Conservation (phyloP, 1,139 yeast species). For the Protomyces pachydermus region DNA sequence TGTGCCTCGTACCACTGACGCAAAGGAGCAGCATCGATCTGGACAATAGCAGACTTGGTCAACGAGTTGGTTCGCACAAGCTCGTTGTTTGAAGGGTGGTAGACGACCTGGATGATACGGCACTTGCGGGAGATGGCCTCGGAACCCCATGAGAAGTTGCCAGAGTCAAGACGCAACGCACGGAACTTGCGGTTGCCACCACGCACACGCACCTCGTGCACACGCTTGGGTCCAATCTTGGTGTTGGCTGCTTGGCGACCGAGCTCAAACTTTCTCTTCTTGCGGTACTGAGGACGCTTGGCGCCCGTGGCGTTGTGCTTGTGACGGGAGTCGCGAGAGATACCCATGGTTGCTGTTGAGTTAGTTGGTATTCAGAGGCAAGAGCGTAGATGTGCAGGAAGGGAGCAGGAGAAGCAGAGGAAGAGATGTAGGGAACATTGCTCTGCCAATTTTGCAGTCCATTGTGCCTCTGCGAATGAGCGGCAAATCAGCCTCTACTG, state of each 20-base stretch:
- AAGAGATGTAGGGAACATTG: too few species aligned
- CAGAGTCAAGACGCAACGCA: conserved; percentile 98
- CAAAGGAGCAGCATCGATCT: conserved; percentile 99
- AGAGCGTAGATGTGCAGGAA: too few species aligned
- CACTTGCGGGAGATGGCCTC: conserved; percentile 98
- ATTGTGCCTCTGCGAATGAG: too few species aligned
- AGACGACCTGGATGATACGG: conserved; percentile 95
- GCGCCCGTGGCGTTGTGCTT: conserved; percentile 99
- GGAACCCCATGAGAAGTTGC: conserved; percentile 99
- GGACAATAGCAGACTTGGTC: conserved; percentile 98
- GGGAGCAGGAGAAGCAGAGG: too few species aligned
- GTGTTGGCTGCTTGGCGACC: conserved; percentile 99
- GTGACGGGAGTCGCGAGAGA: conserved; percentile 99
- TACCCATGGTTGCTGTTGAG: conserved; percentile 63
- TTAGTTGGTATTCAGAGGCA: background rate
- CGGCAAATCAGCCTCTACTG: too few species aligned
- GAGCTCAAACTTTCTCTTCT: conserved; percentile 99
- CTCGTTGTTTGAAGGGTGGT: conserved; percentile 99
- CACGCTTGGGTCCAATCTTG: conserved; percentile 95
- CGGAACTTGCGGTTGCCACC: conserved; percentile 99
- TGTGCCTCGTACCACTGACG: conserved; percentile 99
- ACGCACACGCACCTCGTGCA: conserved; percentile 98
- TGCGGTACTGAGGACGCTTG: conserved; percentile 99
- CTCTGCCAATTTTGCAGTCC: too few species aligned
- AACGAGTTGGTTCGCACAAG: conserved; percentile 99